Evolutionary conservation across 371 early-diverging fungal species (phyloP).

Genomic region (Entomophthora muscae): DNA sequence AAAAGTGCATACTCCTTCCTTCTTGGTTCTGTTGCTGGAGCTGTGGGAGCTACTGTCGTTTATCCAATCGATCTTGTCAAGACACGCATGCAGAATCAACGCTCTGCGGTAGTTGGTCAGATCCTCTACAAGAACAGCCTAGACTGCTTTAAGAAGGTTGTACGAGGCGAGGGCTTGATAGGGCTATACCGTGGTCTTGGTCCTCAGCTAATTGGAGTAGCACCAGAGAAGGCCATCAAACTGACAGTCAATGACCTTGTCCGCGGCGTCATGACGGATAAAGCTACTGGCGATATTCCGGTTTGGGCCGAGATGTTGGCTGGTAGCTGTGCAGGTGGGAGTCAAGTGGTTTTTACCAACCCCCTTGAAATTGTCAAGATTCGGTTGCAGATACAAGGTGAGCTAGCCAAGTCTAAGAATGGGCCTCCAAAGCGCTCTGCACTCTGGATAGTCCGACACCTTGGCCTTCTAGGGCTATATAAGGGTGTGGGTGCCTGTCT

Average conservation of each 20-base stretch:
- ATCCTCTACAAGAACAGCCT: constrained; percentile 80
- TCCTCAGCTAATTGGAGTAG: constrained; percentile 70
- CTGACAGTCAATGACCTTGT: constrained; percentile 90
- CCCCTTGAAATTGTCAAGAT: constrained; percentile 97
- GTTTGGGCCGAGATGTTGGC: constrained; percentile 56
- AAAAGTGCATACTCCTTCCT: constrained; percentile 47
- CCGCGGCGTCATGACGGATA: constrained; percentile 45
- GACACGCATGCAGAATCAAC: constrained; percentile 96
- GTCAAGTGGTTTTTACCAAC: constrained; percentile 63
- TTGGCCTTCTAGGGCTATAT: constrained; percentile 89
- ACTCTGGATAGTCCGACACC: constrained; percentile 69
- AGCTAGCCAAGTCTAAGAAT: constrained; percentile 34
- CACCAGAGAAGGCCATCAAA: constrained; percentile 98
- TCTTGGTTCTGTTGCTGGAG: constrained; percentile 85
- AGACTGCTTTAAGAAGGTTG: constrained; percentile 63
- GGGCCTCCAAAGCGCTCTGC: constrained; percentile 54
- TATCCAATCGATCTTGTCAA: constrained; percentile 97
- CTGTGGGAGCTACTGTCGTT: constrained; percentile 87
- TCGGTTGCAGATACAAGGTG: constrained; percentile 81
- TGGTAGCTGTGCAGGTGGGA: constrained; percentile 80
- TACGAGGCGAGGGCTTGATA: constrained; percentile 75
- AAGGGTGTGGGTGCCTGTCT: constrained; percentile 87
- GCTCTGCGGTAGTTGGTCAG: constrained; percentile 79
- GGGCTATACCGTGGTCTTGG: constrained; percentile 91
- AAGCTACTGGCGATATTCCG: constrained; percentile 46